Evolutionary conservation across 2,329 filamentous ascomycete genomes (phyloP).

Genomic region (Xylaria sp.): DNA sequence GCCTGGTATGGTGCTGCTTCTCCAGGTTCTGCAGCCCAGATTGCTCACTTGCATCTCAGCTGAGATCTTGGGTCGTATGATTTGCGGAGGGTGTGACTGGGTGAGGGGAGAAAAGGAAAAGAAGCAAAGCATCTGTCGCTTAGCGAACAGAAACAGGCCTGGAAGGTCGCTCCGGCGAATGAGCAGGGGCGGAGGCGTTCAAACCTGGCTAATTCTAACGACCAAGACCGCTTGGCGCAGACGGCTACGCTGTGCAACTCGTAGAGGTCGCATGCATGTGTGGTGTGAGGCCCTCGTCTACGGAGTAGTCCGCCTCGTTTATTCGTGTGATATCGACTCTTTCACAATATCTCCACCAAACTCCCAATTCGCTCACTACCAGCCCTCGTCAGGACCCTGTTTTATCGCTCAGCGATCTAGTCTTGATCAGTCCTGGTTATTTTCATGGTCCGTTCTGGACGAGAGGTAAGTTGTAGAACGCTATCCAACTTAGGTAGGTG

Average conservation of each 20-base stretch:
- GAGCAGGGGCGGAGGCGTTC: neutral
- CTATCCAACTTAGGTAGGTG: slow-evolving; percentile 18
- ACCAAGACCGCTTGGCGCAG: slow-evolving; percentile 1
- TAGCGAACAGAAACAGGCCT: slow-evolving; percentile 9
- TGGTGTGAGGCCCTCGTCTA: too few relatives aligned
- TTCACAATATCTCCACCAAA: neutral
- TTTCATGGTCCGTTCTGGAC: neutral
- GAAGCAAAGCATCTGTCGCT: slow-evolving; percentile 6
- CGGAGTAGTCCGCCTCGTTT: slow-evolving; percentile 2
- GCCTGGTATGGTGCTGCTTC: neutral
- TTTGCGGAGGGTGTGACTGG: neutral
- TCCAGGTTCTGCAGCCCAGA: neutral
- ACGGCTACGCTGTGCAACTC: neutral
- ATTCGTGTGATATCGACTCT: neutral
- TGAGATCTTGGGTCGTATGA: slow-evolving; percentile 19
- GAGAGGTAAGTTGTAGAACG: neutral
- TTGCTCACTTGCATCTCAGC: slow-evolving; percentile 33
- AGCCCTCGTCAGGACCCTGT: neutral
- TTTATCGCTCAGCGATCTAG: slow-evolving; percentile 30
- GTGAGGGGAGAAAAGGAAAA: neutral
- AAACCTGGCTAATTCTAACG: slow-evolving; percentile 24
- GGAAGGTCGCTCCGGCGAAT: slow-evolving; percentile 14
- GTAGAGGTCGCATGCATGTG: neutral
- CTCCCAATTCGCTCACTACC: neutral
- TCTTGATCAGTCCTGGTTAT: neutral